Evolutionary conservation across 2,329 filamentous ascomycete genomes (phyloP).

Genomic region (Bipolaris bicolor): DNA sequence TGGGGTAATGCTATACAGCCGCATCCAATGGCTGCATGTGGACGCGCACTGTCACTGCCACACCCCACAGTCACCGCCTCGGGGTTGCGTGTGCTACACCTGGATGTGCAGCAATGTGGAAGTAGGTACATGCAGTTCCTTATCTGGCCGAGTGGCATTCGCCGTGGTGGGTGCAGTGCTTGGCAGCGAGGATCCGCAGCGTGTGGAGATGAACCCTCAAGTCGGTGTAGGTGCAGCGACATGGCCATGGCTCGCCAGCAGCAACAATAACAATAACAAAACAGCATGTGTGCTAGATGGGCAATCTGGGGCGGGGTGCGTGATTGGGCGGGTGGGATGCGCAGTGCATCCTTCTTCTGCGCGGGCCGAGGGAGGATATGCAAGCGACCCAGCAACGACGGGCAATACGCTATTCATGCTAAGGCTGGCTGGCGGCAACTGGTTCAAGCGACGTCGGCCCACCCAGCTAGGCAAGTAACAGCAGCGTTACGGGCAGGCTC

Average conservation of each 20-base stretch:
- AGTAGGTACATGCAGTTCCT: too few species aligned
- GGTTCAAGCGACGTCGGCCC: constrained; percentile 20
- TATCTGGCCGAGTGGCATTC: background rate
- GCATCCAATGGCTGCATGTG: background rate
- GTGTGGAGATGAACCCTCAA: background rate
- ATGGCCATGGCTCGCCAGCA: constrained; percentile 4
- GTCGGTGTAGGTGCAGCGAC: constrained; percentile 11
- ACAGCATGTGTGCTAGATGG: constrained; percentile 10
- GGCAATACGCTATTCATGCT: constrained; percentile 10
- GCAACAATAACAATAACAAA: background rate
- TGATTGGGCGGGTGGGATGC: constrained; percentile 10
- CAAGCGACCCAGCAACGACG: constrained; percentile 8
- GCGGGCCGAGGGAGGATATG: constrained; percentile 16
- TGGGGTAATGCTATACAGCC: background rate
- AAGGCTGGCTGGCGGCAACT: constrained; percentile 14
- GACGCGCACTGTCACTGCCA: background rate
- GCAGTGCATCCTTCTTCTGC: constrained; percentile 10
- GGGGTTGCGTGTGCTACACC: background rate
- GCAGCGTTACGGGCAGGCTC: background rate
- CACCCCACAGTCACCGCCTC: background rate
- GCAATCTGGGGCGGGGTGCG: background rate
- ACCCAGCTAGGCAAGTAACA: constrained; percentile 8
- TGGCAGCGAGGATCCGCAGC: background rate
- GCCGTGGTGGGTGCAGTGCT: background rate
- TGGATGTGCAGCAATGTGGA: too few species aligned